Base-by-base conservation (phyloP, 2,329 filamentous ascomycete species). In the Neospermospora avenae region DNA sequence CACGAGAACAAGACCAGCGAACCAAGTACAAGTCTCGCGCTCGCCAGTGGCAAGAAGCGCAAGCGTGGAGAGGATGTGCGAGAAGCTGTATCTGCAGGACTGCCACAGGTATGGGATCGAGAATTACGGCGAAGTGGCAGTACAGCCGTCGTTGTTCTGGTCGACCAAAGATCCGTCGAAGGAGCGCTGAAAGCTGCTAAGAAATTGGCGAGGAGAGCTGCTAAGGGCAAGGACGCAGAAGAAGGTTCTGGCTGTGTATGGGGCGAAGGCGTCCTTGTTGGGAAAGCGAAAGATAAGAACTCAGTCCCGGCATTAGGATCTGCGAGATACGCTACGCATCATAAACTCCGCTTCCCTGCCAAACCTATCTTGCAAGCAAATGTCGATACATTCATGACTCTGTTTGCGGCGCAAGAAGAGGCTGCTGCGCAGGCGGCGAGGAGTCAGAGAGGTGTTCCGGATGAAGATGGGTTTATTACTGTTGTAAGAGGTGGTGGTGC, bases 381-480 rank as follows among this genome's bases (percentile, higher is more conserved):
- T 3, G 88, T 96, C 24, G 92, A 97, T 71, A 85, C 87, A 37
- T 98, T 92, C 78, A 96, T 98, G 81, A 82, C 84, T 22, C 80
- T 86, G n/a, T 98, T 92, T 77, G 89, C 81, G 77, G 83, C 71
- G 77, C 90, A 80, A 77, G 89, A 83, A 80, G 85, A 74, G 76
- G 87, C 80, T 75, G 87, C 79, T 67, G 81, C 71, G 65, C 86
- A 78, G 76, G 81, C 79, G 71, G 88, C 77, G 72, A 86, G 84
- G 76, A 78, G 83, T 58, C 78, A 88, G 63, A 85, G 90, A 62
- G 88, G 89, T 67, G 87, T 91, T 69, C 91, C 93, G 0, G 95
- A 99, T 74, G 93, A 91, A 71, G 95, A 99, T 74, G 95, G 95
- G 1, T 99, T 99, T 73, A 83, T 98, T 52, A 98, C 93, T 3